A percentile compares a stretch with the other conserved stretches of the same genome.
These are phyloP conservation scores for Boletus rufocinnamomeus DNA, from an alignment of 768 basidiomycete genomes.

Conservation along the genomic window DNA sequence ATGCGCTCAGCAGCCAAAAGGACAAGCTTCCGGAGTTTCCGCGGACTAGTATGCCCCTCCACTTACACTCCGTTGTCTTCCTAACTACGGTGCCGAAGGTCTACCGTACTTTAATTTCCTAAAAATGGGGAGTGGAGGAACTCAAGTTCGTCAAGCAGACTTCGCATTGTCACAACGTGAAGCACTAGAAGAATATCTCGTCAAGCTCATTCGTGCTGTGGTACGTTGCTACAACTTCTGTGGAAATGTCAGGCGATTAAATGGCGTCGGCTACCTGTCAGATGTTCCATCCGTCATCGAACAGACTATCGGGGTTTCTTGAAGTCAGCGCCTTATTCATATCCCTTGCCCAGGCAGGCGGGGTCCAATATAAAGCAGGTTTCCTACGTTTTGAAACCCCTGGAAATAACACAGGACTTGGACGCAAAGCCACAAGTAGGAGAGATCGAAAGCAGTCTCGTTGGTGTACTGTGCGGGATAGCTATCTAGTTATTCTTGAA, in stretches of 20 bases:
- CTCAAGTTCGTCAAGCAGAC: slow-evolving; percentile 62
- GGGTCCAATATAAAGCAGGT: slow-evolving; percentile 90
- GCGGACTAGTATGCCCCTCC: slow-evolving; percentile 56
- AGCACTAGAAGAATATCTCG: slow-evolving; percentile 83
- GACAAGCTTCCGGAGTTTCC: slow-evolving; percentile 92
- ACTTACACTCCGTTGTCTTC: neutral
- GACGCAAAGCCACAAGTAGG: slow-evolving; percentile 65
- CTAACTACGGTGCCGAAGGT: slow-evolving; percentile 42
- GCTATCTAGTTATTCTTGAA: slow-evolving; percentile 83
- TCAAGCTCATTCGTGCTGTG: slow-evolving; percentile 85
- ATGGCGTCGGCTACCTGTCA: slow-evolving; percentile 31
- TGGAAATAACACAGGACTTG: slow-evolving; percentile 56
- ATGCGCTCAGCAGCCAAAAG: slow-evolving; percentile 71
- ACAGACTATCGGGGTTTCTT: slow-evolving; percentile 86
- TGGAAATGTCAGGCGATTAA: slow-evolving; percentile 2
- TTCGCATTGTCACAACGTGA: slow-evolving; percentile 84
- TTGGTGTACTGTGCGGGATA: slow-evolving; percentile 94
- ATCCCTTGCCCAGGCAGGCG: slow-evolving; percentile 74
- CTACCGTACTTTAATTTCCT: slow-evolving; percentile 91
- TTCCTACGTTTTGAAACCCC: slow-evolving; percentile 62
- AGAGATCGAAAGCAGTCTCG: slow-evolving; percentile 62
- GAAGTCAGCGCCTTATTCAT: slow-evolving; percentile 91
- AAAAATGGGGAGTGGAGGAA: slow-evolving; percentile 56
- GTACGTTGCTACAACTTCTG: slow-evolving; percentile 49
- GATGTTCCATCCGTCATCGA: slow-evolving; percentile 96